These are phyloP conservation scores for Colletotrichum chrysophilum DNA, from an alignment of 2,329 filamentous ascomycete species.

Conservation along the genomic window DNA sequence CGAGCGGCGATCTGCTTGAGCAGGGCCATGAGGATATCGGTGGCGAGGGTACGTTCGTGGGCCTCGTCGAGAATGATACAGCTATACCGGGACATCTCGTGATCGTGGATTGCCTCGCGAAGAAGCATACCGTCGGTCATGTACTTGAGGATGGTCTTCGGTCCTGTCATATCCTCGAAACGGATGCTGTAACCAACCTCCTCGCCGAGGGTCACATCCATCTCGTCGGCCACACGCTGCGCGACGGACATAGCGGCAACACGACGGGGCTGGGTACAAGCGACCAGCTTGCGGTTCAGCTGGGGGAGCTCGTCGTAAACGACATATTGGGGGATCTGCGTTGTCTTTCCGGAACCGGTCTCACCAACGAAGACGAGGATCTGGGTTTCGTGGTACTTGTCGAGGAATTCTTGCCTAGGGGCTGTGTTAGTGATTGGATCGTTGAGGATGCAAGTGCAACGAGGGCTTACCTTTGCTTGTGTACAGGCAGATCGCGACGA, in stretches of 20 bases:
- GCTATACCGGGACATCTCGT: slow-evolving; percentile 89
- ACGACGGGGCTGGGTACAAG: slow-evolving; percentile 96
- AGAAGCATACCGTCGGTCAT: slow-evolving; percentile 99
- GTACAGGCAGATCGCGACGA: slow-evolving; percentile 85
- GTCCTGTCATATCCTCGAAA: slow-evolving; percentile 93
- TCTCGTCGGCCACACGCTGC: slow-evolving; percentile 95
- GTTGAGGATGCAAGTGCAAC: not conserved
- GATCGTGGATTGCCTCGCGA: slow-evolving; percentile 95
- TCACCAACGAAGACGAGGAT: slow-evolving; percentile 99
- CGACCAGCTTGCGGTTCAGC: slow-evolving; percentile 84
- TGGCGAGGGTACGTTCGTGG: slow-evolving; percentile 95
- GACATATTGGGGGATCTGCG: slow-evolving; percentile 98
- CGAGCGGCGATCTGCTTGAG: slow-evolving; percentile 87
- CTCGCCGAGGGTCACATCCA: slow-evolving; percentile 90
- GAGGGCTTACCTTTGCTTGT: slow-evolving; percentile 76
- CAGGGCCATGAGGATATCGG: slow-evolving; percentile 96
- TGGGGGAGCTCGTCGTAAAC: slow-evolving; percentile 96
- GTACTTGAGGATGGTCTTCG: slow-evolving; percentile 94
- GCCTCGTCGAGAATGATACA: slow-evolving; percentile 99
- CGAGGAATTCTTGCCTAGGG: slow-evolving; percentile 83
- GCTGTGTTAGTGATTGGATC: not conserved
- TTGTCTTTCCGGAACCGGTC: slow-evolving; percentile 99
- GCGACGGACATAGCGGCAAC: slow-evolving; percentile 99
- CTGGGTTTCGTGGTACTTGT: slow-evolving; percentile 91
- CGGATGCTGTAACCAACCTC: slow-evolving; percentile 99